Evolutionary conservation across 1,284 basidiomycete genomes (phyloP).

Genomic region (Paramarasmius palmivorus): DNA sequence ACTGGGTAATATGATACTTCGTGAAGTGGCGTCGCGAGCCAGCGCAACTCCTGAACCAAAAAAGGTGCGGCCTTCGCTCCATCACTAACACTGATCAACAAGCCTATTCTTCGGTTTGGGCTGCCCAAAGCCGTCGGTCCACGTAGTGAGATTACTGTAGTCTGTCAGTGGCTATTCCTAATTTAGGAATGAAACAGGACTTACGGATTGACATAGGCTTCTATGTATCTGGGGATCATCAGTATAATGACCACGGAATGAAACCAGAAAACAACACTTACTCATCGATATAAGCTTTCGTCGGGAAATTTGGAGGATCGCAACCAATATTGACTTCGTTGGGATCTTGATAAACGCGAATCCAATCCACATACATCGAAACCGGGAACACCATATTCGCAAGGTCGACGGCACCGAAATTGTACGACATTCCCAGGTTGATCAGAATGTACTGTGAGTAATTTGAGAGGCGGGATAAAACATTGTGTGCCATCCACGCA

Average conservation of each 20-base stretch:
- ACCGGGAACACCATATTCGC: slow-evolving; percentile 51
- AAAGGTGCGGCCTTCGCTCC: neutral
- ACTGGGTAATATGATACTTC: too few species aligned
- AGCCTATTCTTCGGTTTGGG: slow-evolving; percentile 25
- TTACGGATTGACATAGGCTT: slow-evolving; percentile 31
- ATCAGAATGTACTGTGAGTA: slow-evolving; percentile 41
- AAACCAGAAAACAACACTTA: slow-evolving; percentile 3
- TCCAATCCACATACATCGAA: slow-evolving; percentile 64
- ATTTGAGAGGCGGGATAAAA: neutral
- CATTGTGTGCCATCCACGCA: slow-evolving; percentile 24
- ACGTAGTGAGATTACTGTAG: slow-evolving; percentile 38
- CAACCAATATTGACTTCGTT: slow-evolving; percentile 63
- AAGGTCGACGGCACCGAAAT: slow-evolving; percentile 59
- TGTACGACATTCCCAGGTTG: slow-evolving; percentile 64
- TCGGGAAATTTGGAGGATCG: slow-evolving; percentile 54
- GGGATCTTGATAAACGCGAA: slow-evolving; percentile 66
- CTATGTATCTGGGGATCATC: slow-evolving; percentile 33
- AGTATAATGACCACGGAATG: too few species aligned
- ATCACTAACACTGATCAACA: slow-evolving; percentile 11
- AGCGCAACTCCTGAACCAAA: too few species aligned
- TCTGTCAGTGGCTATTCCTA: too few species aligned
- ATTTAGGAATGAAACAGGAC: too few species aligned
- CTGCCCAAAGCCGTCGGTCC: slow-evolving; percentile 40
- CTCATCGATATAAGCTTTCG: slow-evolving; percentile 16
- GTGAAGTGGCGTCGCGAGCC: too few species aligned